A percentile compares a stretch with the other conserved stretches of the same genome.
Evolutionary conservation across 2,329 filamentous ascomycete genomes (phyloP).

Genomic region (Fusarium poae): DNA sequence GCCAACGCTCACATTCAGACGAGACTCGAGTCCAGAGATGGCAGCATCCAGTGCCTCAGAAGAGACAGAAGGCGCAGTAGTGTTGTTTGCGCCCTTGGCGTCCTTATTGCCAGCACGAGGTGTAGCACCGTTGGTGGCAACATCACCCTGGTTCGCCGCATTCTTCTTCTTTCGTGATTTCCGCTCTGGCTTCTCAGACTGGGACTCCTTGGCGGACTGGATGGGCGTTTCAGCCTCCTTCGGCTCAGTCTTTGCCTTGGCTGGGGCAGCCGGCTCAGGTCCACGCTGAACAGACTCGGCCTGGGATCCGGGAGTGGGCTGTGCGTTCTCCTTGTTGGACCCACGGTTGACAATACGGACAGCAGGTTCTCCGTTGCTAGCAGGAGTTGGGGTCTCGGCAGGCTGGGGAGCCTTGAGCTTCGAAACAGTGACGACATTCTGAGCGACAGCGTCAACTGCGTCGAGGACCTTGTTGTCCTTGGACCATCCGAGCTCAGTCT

Average conservation of each 20-base stretch:
- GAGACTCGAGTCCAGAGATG: conserved; percentile 66
- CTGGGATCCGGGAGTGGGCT: conserved; percentile 44
- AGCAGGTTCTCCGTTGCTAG: conserved; percentile 54
- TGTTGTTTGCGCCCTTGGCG: conserved; percentile 50
- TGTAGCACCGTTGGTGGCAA: conserved; percentile 57
- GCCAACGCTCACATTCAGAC: conserved; percentile 64
- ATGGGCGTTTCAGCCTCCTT: conserved; percentile 63
- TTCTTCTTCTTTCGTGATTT: conserved; percentile 76
- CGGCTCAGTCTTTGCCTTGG: conserved; percentile 59
- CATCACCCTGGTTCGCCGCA: conserved; percentile 60
- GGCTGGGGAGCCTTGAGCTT: conserved; percentile 71
- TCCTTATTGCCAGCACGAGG: conserved; percentile 55
- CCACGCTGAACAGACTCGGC: conserved; percentile 51
- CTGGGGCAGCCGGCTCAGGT: conserved; percentile 51
- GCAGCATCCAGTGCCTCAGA: conserved; percentile 66
- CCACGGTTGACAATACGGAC: conserved; percentile 54
- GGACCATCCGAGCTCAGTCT: conserved; percentile 91
- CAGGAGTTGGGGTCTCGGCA: conserved; percentile 50
- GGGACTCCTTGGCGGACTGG: conserved; percentile 56
- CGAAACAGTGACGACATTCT: conserved; percentile 79
- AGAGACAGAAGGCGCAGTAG: conserved; percentile 51
- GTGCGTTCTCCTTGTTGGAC: conserved; percentile 55
- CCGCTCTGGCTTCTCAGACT: conserved; percentile 71
- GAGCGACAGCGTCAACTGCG: conserved; percentile 79
- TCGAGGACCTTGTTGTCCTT: conserved; percentile 88